Evolutionary conservation across 2,329 filamentous ascomycete species (phyloP).

Genomic region (Xylaria sp.): DNA sequence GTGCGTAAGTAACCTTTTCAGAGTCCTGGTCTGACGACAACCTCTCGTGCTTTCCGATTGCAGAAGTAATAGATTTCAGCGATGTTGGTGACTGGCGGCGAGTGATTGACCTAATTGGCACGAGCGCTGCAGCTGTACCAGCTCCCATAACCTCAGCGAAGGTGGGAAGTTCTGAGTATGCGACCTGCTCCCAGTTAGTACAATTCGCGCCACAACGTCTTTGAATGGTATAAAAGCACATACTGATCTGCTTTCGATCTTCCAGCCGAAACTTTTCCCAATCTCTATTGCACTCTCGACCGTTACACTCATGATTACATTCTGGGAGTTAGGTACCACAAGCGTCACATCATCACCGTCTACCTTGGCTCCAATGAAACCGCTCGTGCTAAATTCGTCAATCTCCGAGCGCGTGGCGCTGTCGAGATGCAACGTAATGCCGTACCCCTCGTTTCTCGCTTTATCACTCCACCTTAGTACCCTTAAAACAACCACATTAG

Average conservation of each 20-base stretch:
- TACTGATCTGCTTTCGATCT: conserved; percentile 78
- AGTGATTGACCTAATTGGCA: conserved; percentile 92
- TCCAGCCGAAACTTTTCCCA: conserved; percentile 82
- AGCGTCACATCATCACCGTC: conserved; percentile 72
- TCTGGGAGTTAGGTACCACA: conserved; percentile 86
- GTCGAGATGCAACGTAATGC: conserved; percentile 95
- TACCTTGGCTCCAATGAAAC: conserved; percentile 83
- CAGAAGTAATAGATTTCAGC: conserved; percentile 53
- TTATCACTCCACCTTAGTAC: conserved; percentile 88
- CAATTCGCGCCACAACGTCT: neutral
- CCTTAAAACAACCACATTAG: conserved; percentile 7
- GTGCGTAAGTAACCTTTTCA: conserved; percentile 67
- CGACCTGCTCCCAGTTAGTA: conserved; percentile 61
- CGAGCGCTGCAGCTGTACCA: conserved; percentile 89
- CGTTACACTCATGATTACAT: conserved; percentile 77
- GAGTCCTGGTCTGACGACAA: conserved; percentile 52
- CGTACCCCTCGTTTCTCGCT: conserved; percentile 80
- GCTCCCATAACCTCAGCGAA: conserved; percentile 86
- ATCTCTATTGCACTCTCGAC: conserved; percentile 82
- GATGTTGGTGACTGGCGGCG: conserved; percentile 61
- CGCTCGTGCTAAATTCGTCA: conserved; percentile 95
- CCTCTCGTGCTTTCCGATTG: conserved; percentile 50
- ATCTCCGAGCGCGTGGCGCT: conserved; percentile 84
- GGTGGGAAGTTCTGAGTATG: conserved; percentile 65
- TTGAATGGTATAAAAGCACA: conserved; percentile 44